Base-by-base conservation (phyloP, 305 asterid genomes). In the Fraxinus velutina region DNA sequence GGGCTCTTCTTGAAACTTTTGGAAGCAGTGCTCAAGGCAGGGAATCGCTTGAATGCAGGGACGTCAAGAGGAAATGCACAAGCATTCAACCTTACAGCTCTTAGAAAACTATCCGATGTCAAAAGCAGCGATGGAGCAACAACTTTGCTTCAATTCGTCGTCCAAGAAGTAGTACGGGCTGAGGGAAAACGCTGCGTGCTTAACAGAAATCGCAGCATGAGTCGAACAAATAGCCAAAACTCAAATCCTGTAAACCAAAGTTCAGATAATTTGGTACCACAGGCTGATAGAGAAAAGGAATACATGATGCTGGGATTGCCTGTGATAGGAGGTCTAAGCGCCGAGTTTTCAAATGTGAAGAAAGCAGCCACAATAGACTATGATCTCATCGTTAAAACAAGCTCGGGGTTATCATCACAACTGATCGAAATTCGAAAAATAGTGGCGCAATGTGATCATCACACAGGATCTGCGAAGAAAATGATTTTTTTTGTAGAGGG, bases 21-120 rank as follows among this genome's bases (percentile, higher is more conserved):
- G n/a, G 99, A 96, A 91, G 99, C 99, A 0, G 89, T 94, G 13
- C 86, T 96, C 13, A 96, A 96, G 57, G 97, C 98, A 0, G 99
- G 99, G 47, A 96, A 96, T 76, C 87, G 97, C 36, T 82, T 96
- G 82, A 96, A 96, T 71, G 98, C 97, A 0, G 97, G 98, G 27
- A 93, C 98, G 0, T 84, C 98, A 1, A 87, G 98, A 79, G 99
- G 99, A 34, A 93, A 94, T 73, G 99, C 98, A 1, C 98, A 93
- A 55, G 98, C 97, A 0, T 96, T 94, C 78, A 89, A 89, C 3
- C 97, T 96, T 8, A 92, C 95, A 0, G 95, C 98, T 73, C 91
- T 96, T 9, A 88, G 88, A 50, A 96, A 96, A 82, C 87, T 96
- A 5, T 93, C 98, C 5, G 98, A 96, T 76, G 98, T 96, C 39